Evolutionary conservation across 306 rosid species (phyloP), one percentile per base, ranked within the genome.

Genomic region (Alnus glutinosa): DNA sequence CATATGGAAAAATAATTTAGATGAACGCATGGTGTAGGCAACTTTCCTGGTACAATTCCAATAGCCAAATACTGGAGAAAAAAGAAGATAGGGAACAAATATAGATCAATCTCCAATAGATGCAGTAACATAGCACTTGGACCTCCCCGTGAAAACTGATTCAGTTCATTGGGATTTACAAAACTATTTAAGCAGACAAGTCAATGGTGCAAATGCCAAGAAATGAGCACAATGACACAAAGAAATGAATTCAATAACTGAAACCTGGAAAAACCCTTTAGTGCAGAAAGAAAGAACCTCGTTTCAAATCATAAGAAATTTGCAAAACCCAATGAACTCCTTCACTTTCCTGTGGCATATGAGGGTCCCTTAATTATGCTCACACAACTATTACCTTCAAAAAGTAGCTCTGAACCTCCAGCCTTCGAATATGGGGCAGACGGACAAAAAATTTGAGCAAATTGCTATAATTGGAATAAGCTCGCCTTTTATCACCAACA

Each of bases 371-470:
- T 63, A 32, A 67, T 55, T 16, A 58, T 32, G 57, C 16, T 7
- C 51, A 44, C 52, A 77, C 54, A 75, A 79, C 16, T 15, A 8
- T 62, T 85, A 90, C 94, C 90, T 88, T 85, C 51, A 88, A 71
- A 82, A 87, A 90, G 55, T 78, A 81, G 73, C 87, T 85, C 71
- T 85, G 91, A 76, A 88, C 55, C 81, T 88, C 90, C 57, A 90
- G 85, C 84, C 88, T 87, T 74, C 61, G 80, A 30, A 87, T 42
- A 18, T 69, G 77, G 70, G 85, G 94, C 18, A 88, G 83, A 78
- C 78, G 84, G 80, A 50, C 82, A 32, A 88, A 88, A 84, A 90
- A 86, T 15, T 80, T 84, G 66, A 81, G 75, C 85, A 87, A 68
- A 83, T 83, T 87, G 84, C 87, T 80, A 64, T 82, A 80, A 46